Percentiles rank a stretch among this genome's conserved stretches.
Conservation (phyloP, 495 filamentous ascomycete genomes). For the Penicillium verhagenii region DNA sequence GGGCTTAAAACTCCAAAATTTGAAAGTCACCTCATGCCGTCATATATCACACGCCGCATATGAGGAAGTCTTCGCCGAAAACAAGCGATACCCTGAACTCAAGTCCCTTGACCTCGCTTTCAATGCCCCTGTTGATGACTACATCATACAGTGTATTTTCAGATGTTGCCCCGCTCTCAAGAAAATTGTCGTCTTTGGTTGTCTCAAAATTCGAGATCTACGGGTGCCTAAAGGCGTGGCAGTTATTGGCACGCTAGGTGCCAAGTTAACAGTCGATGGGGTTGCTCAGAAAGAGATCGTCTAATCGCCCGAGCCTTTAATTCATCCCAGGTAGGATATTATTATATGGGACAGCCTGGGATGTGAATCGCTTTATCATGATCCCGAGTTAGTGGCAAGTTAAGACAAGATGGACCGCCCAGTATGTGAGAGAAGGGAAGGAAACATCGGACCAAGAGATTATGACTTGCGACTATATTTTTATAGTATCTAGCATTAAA, state of each 20-base stretch:
- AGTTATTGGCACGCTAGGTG: slow-evolving; percentile 58
- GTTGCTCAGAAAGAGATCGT: slow-evolving; percentile 24
- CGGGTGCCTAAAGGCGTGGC: slow-evolving; percentile 70
- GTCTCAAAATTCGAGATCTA: slow-evolving; percentile 71
- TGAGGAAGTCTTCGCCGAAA: slow-evolving; percentile 64
- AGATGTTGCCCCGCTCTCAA: slow-evolving; percentile 68
- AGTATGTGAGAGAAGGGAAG: no score
- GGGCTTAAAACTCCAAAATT: slow-evolving; percentile 53
- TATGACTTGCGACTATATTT: not conserved
- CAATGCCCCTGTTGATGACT: slow-evolving; percentile 70
- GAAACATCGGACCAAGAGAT: not conserved
- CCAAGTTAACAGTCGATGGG: slow-evolving; percentile 50
- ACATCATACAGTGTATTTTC: slow-evolving; percentile 71
- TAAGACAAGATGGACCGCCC: not conserved
- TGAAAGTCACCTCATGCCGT: slow-evolving; percentile 77
- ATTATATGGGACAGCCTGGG: no score
- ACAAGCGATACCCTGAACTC: slow-evolving; percentile 61
- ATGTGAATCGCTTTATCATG: no score
- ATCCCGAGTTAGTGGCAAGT: not conserved
- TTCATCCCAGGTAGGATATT: not conserved
- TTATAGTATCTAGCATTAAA: not conserved
- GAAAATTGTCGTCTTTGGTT: slow-evolving; percentile 77
- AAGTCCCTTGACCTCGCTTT: slow-evolving; percentile 75
- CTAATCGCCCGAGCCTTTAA: not conserved
- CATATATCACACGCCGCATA: slow-evolving; percentile 70